phyloP scores from a whole-genome alignment of 2,329 filamentous ascomycete genomes.

The Phyllosticta ampelicida region DNA sequence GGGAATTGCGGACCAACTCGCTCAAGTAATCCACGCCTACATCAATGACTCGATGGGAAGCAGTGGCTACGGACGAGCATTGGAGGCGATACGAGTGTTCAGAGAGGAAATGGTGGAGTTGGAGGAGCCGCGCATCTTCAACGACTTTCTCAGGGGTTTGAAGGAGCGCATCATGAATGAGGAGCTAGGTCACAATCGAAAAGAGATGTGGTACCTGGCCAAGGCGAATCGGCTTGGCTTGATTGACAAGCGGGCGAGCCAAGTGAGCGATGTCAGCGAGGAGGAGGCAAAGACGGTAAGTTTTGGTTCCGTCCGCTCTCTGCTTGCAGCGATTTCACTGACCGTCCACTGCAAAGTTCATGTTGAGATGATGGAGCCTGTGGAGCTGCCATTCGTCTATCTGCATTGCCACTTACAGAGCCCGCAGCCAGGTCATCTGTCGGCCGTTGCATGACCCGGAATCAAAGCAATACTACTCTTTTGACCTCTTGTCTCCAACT shows the following conservation, averaged over 20 bases:
- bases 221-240: slow-evolving; percentile 58
- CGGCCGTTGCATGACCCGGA: background rate
- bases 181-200: slow-evolving; percentile 63
- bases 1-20: slow-evolving; percentile 65
- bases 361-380: background rate
- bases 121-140: slow-evolving; percentile 68
- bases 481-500: background rate
- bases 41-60: slow-evolving; percentile 67
- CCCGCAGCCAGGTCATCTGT: background rate
- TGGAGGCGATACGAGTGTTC: slow-evolving; percentile 69
- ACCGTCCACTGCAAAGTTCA: background rate
- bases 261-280: slow-evolving; percentile 54
- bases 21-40: slow-evolving; percentile 54
- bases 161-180: slow-evolving; percentile 62
- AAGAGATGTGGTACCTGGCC: slow-evolving; percentile 73
- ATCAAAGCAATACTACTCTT: background rate
- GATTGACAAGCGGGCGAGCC: slow-evolving; percentile 53
- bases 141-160: slow-evolving; percentile 57
- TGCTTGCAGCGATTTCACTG: background rate
- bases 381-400: too few relatives aligned
- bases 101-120: slow-evolving; percentile 63
- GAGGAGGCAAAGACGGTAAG: slow-evolving; percentile 50
- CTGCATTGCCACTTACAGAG: background rate
- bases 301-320: too few relatives aligned
- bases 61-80: slow-evolving; percentile 58